Evolutionary conservation across 2,329 filamentous ascomycete genomes (phyloP).

Genomic region (Ascochyta fabae): DNA sequence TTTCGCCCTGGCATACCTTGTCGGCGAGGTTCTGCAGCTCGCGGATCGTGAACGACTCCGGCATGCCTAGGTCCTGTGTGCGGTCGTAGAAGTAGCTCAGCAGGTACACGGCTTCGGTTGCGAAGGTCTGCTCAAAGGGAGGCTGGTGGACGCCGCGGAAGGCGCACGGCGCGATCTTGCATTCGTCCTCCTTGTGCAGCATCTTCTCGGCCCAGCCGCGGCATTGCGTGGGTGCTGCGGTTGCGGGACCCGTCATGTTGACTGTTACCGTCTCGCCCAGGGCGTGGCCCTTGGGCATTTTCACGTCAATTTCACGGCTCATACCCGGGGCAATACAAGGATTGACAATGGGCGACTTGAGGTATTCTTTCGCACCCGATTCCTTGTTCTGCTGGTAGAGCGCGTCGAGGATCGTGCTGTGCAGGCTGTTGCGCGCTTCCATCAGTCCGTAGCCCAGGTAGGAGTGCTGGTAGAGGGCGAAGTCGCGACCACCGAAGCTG

Average conservation of each 20-base stretch:
- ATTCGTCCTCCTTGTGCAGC: slow-evolving; percentile 82
- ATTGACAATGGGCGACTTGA: slow-evolving; percentile 74
- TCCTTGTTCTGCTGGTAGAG: slow-evolving; percentile 67
- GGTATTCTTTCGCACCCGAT: slow-evolving; percentile 63
- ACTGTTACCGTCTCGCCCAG: slow-evolving; percentile 71
- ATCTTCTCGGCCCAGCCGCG: slow-evolving; percentile 89
- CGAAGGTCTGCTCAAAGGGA: slow-evolving; percentile 87
- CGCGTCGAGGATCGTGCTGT: slow-evolving; percentile 75
- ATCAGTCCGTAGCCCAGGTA: slow-evolving; percentile 97
- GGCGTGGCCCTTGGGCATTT: slow-evolving; percentile 69
- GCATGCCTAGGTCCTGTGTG: slow-evolving; percentile 92
- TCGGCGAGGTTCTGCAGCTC: slow-evolving; percentile 87
- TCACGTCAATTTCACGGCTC: slow-evolving; percentile 74
- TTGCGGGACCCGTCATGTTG: slow-evolving; percentile 85
- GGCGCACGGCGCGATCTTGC: slow-evolving; percentile 87
- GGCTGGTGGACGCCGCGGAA: slow-evolving; percentile 98
- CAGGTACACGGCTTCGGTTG: slow-evolving; percentile 89
- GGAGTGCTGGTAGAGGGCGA: slow-evolving; percentile 96
- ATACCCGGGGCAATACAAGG: slow-evolving; percentile 87
- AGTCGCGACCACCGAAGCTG: slow-evolving; percentile 86
- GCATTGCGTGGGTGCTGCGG: slow-evolving; percentile 82
- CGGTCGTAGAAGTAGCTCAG: slow-evolving; percentile 99
- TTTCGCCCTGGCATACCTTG: slow-evolving; percentile 81
- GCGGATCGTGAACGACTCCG: slow-evolving; percentile 91
- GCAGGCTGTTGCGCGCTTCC: slow-evolving; percentile 87